These are phyloP conservation scores for Chalaropsis ovoidea DNA, from an alignment of 2,329 filamentous ascomycete genomes.

Conservation along the genomic window DNA sequence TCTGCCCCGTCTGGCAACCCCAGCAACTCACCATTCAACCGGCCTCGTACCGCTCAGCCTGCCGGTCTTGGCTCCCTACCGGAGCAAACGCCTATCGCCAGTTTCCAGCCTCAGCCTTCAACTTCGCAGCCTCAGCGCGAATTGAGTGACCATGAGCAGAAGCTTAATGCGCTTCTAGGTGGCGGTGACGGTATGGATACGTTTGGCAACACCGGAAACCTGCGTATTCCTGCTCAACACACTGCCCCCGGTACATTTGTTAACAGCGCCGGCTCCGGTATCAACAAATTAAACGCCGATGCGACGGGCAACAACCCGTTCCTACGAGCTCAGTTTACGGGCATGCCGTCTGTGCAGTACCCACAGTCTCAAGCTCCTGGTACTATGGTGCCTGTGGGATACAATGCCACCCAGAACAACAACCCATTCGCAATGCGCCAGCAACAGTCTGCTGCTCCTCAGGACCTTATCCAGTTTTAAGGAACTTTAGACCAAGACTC, in stretches of 20 bases:
- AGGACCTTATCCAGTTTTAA: conserved; percentile 56
- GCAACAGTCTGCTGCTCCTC: conserved; percentile 39
- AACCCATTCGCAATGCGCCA: conserved; percentile 48
- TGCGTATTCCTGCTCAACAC: conserved; percentile 91
- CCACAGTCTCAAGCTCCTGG: conserved; percentile 42
- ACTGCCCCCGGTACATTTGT: conserved; percentile 93
- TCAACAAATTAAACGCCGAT: conserved; percentile 56
- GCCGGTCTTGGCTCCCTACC: conserved; percentile 65
- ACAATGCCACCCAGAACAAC: conserved; percentile 39
- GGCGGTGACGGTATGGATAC: conserved; percentile 91
- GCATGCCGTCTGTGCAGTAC: conserved; percentile 54
- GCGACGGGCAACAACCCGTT: conserved; percentile 87
- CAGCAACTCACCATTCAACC: conserved; percentile 44
- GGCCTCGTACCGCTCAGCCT: conserved; percentile 43
- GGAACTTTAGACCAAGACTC: neutral
- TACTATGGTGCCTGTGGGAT: conserved; percentile 48
- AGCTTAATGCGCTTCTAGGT: conserved; percentile 76
- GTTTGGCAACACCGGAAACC: conserved; percentile 91
- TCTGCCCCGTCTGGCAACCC: conserved; percentile 38
- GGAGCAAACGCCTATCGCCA: conserved; percentile 68
- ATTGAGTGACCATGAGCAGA: conserved; percentile 55
- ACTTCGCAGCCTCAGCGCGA: conserved; percentile 46
- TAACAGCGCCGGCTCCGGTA: conserved; percentile 82
- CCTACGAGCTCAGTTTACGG: conserved; percentile 71
- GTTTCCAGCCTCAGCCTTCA: conserved; percentile 37